Evolutionary conservation across 768 basidiomycete species (phyloP).

Genomic region (Leccinum imitatum): DNA sequence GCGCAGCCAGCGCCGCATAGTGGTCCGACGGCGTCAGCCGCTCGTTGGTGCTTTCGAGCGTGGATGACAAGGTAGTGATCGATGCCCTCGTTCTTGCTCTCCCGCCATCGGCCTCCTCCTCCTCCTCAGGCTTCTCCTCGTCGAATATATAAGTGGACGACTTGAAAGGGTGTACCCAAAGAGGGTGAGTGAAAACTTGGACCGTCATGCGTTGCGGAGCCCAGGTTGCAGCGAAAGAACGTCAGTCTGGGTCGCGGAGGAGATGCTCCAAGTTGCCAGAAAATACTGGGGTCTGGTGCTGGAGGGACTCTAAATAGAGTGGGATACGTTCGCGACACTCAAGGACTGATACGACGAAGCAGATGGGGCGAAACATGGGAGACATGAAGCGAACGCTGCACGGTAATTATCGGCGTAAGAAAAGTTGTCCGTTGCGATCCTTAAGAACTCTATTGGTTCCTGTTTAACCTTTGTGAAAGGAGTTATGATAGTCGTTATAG

Average conservation of each 20-base stretch:
- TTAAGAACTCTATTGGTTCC: too few species aligned
- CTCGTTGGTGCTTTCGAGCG: conserved; percentile 61
- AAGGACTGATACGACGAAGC: conserved; percentile 24
- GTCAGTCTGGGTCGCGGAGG: conserved; percentile 25
- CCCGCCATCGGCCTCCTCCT: conserved; percentile 27
- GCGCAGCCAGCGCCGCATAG: conserved; percentile 28
- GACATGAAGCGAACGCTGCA: conserved; percentile 49
- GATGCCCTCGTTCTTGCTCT: conserved; percentile 28
- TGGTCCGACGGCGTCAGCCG: conserved; percentile 39
- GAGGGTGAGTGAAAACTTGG: too few species aligned
- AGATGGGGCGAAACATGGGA: conserved; percentile 40
- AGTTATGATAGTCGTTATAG: too few species aligned
- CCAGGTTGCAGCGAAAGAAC: too few species aligned
- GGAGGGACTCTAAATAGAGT: conserved; percentile 30
- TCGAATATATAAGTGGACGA: conserved; percentile 28
- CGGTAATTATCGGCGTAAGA: too few species aligned
- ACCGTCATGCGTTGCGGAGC: too few species aligned
- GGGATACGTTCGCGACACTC: conserved; percentile 4
- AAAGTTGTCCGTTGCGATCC: too few species aligned
- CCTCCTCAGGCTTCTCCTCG: conserved; percentile 31
- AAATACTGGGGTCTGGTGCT: conserved; percentile 10
- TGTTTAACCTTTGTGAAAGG: too few species aligned
- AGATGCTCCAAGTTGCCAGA: conserved; percentile 49
- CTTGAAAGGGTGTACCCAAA: too few species aligned
- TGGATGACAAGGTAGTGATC: conserved; percentile 35